These are phyloP conservation scores for Hortiboletus campestris DNA, from an alignment of 768 basidiomycete species.

Conservation along the genomic window DNA sequence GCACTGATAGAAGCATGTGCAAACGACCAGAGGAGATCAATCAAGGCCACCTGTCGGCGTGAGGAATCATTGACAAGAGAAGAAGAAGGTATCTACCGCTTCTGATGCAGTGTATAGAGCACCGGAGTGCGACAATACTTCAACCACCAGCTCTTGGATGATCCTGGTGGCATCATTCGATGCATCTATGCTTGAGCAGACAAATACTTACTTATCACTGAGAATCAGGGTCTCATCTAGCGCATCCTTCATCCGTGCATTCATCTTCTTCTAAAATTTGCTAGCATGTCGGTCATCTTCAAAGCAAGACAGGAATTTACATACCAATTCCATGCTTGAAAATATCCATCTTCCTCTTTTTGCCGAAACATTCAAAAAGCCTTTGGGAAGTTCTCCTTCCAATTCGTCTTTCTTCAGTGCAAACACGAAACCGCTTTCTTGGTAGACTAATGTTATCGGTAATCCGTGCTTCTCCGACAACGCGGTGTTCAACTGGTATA, in stretches of 20 bases:
- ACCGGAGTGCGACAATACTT: slow-evolving; percentile 70
- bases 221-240: slow-evolving; percentile 86
- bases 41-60: slow-evolving; percentile 63
- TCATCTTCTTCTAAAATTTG: slow-evolving; percentile 70
- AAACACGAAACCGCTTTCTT: slow-evolving; percentile 74
- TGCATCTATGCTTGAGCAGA: neutral
- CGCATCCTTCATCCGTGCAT: slow-evolving; percentile 86
- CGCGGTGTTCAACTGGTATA: slow-evolving; percentile 61
- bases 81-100: slow-evolving; percentile 47
- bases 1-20: slow-evolving; percentile 78
- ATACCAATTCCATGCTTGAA: slow-evolving; percentile 78
- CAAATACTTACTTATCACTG: slow-evolving; percentile 63
- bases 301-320: slow-evolving; percentile 18
- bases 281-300: neutral
- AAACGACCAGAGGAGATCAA: slow-evolving; percentile 91
- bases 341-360: slow-evolving; percentile 75
- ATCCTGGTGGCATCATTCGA: slow-evolving; percentile 46
- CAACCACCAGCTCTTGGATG: slow-evolving; percentile 70
- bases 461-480: slow-evolving; percentile 63
- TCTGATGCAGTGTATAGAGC: slow-evolving; percentile 89
- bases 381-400: slow-evolving; percentile 56
- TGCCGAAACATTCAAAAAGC: slow-evolving; percentile 64
- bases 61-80: neutral
- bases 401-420: slow-evolving; percentile 58
- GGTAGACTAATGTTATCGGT: slow-evolving; percentile 65